Conservation (phyloP, 352 stramenopile genomes). For the Phytophthora litchii region DNA sequence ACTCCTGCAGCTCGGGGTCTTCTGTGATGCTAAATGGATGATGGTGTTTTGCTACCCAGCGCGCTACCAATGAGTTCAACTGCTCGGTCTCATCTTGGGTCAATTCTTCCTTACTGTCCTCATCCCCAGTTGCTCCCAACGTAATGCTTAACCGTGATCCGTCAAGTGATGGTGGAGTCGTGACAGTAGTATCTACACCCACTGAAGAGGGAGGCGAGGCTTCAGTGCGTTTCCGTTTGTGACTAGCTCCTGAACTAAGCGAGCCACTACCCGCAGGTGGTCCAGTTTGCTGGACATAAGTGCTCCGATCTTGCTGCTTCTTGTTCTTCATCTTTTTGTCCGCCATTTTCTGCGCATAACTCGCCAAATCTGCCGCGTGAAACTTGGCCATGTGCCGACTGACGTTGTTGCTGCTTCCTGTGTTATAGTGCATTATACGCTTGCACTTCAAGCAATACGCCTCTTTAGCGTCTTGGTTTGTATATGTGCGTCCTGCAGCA, state of each 20-base stretch:
- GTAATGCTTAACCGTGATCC: conserved; percentile 8
- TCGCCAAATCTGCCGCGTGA: conserved; percentile 44
- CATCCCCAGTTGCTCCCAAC: neutral
- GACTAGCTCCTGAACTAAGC: neutral
- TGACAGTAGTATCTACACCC: neutral
- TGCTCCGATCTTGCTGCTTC: conserved; percentile 19
- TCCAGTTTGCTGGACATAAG: conserved; percentile 5
- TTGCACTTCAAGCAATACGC: conserved; percentile 65
- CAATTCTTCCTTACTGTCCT: conserved; percentile 22
- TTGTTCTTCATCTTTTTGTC: conserved; percentile 39
- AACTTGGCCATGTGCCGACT: conserved; percentile 65
- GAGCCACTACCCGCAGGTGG: neutral
- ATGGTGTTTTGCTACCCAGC: conserved; percentile 57
- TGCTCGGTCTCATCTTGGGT: conserved; percentile 46
- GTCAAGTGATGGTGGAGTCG: conserved; percentile 4
- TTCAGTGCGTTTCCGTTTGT: conserved; percentile 34
- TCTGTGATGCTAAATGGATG: conserved; percentile 52
- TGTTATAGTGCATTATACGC: conserved; percentile 64
- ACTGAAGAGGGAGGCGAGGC: conserved; percentile 3
- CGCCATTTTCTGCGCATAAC: conserved; percentile 45
- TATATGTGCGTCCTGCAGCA: conserved; percentile 47
- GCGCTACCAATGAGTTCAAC: conserved; percentile 49
- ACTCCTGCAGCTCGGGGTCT: conserved; percentile 50
- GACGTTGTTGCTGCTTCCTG: conserved; percentile 60
- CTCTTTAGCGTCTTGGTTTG: conserved; percentile 59